Conservation (phyloP, 768 basidiomycete genomes). For the Scleroderma bovista region DNA sequence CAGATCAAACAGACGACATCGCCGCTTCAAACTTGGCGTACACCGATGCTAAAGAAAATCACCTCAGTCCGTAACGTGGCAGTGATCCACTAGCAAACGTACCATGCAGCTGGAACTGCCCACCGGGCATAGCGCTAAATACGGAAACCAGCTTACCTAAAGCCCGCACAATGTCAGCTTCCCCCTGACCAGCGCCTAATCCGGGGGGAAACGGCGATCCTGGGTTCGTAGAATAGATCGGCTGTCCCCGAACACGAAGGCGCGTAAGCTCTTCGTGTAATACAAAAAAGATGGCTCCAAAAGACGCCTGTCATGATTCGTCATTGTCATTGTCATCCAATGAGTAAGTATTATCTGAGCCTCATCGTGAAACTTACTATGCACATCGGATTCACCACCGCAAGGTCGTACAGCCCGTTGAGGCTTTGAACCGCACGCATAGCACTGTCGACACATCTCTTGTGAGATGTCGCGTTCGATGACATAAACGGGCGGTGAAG, state of each 20-base stretch:
- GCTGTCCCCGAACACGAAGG: constrained; percentile 8
- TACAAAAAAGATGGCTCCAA: constrained; percentile 16
- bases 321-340: constrained; percentile 1
- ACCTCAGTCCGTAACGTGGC: neutral
- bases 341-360: accelerated
- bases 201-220: neutral
- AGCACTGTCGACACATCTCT: constrained; percentile 13
- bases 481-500: constrained; percentile 18
- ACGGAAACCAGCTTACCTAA: constrained; percentile 12
- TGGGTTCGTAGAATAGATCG: neutral
- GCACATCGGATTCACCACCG: constrained; percentile 13
- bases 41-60: constrained; percentile 10
- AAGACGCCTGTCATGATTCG: constrained; percentile 13
- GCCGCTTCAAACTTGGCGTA: constrained; percentile 21
- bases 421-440: constrained; percentile 11
- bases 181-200: neutral
- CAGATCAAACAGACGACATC: constrained; percentile 5
- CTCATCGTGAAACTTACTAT: constrained; percentile 9
- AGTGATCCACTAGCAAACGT: constrained; percentile 1
- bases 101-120: constrained; percentile 16
- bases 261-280: constrained; percentile 18
- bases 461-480: constrained; percentile 9
- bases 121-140: constrained; percentile 14
- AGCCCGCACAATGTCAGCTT: constrained; percentile 10
- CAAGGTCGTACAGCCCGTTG: constrained; percentile 8